phyloP scores from a whole-genome alignment of 2,329 filamentous ascomycete genomes.

The Colletotrichum lupini region DNA sequence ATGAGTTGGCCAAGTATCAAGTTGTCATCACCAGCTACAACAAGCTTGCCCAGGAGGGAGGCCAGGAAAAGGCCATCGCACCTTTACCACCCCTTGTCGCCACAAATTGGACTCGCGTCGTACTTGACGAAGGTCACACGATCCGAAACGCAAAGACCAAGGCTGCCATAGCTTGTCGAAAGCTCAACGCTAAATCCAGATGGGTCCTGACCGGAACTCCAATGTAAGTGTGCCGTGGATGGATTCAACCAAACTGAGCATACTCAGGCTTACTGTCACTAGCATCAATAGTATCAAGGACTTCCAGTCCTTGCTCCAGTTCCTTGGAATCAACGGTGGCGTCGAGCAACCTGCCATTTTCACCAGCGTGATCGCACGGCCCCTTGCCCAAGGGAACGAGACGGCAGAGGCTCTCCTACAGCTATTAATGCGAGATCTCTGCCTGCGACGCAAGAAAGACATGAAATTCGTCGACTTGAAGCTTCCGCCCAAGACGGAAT shows the following conservation, averaged over 20 bases:
- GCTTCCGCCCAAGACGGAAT: constrained; percentile 81
- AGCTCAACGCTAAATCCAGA: constrained; percentile 75
- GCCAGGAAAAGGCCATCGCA: constrained; percentile 44
- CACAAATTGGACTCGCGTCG: constrained; percentile 79
- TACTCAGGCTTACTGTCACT: neutral
- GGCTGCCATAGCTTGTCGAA: constrained; percentile 74
- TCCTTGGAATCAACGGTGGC: constrained; percentile 80
- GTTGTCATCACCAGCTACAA: constrained; percentile 89
- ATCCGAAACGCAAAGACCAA: constrained; percentile 84
- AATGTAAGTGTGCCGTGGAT: constrained; percentile 62
- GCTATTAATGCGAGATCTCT: constrained; percentile 82
- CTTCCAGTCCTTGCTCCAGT: constrained; percentile 82
- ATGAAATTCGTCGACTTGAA: constrained; percentile 89
- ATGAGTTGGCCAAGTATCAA: constrained; percentile 73
- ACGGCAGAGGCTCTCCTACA: constrained; percentile 75
- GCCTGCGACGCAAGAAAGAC: constrained; percentile 84
- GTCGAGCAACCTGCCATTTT: constrained; percentile 80
- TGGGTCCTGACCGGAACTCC: constrained; percentile 87
- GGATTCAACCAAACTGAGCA: constrained; percentile 40
- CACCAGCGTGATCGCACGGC: constrained; percentile 76
- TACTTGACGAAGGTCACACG: constrained; percentile 85
- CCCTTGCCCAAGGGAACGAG: constrained; percentile 67
- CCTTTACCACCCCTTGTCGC: constrained; percentile 46
- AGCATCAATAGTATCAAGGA: constrained; percentile 84
- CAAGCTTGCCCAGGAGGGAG: constrained; percentile 73